Conservation (phyloP, 805 yeast species). For the Candida taoyuanica region DNA sequence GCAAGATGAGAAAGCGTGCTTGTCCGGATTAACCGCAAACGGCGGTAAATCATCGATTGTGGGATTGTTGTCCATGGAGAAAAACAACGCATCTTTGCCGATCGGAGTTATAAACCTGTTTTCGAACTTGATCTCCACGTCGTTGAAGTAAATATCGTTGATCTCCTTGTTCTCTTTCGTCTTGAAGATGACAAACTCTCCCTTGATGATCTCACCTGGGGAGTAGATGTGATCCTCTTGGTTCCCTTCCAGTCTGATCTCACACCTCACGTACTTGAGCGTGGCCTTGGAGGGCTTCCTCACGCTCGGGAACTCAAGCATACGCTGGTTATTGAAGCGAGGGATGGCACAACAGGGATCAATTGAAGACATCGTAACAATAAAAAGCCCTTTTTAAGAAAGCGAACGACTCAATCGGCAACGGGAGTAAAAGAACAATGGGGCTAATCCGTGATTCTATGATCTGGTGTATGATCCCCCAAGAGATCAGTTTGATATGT, state of each 20-base stretch:
- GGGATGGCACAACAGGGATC: conserved; percentile 11
- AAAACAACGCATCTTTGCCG: conserved; percentile 9
- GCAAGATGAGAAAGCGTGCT: conserved; percentile 9
- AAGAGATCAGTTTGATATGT: too few relatives aligned
- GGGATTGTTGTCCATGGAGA: conserved; percentile 20
- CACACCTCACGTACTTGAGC: conserved; percentile 14
- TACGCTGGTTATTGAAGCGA: conserved; percentile 5
- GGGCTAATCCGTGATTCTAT: too few relatives aligned
- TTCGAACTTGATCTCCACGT: conserved; percentile 18
- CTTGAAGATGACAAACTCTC: conserved; percentile 12
- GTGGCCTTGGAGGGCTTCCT: conserved; percentile 17
- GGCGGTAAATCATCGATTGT: conserved; percentile 2
- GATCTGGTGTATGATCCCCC: too few relatives aligned
- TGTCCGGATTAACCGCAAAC: conserved; percentile 10
- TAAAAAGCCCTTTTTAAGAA: too few relatives aligned
- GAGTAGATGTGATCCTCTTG: conserved; percentile 6
- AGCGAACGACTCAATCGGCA: too few relatives aligned
- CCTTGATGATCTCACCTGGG: conserved; percentile 20
- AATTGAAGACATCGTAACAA: conserved; percentile 1
- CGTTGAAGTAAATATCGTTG: conserved; percentile 19
- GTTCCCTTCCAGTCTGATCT: conserved; percentile 9
- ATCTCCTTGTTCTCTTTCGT: conserved; percentile 6
- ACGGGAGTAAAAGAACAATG: not conserved
- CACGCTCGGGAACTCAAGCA: conserved; percentile 7
- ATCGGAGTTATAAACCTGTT: conserved; percentile 12